Evolutionary conservation across 306 rosid species (phyloP).

Genomic region (Clitoria ternatea): DNA sequence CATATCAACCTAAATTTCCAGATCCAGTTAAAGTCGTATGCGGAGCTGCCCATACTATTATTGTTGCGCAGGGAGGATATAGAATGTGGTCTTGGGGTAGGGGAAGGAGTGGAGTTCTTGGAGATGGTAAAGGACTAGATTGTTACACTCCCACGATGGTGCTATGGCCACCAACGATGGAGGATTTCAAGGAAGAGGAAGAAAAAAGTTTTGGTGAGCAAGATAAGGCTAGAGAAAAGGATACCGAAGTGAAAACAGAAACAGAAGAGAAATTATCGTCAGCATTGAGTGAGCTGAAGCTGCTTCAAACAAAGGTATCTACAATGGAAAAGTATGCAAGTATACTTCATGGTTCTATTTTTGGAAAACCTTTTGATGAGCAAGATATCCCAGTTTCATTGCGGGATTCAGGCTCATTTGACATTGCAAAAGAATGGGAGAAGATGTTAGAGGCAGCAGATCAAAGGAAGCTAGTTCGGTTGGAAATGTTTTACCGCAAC

Average conservation of each 20-base stretch:
- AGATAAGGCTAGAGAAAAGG: slow-evolving; percentile 32
- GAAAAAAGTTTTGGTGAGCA: slow-evolving; percentile 30
- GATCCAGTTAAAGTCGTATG: slow-evolving; percentile 68
- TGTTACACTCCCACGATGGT: slow-evolving; percentile 53
- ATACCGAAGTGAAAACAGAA: slow-evolving; percentile 34
- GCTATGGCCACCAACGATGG: slow-evolving; percentile 57
- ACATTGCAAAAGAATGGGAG: slow-evolving; percentile 86
- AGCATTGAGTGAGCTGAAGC: slow-evolving; percentile 57
- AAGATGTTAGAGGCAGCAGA: slow-evolving; percentile 73
- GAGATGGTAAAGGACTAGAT: slow-evolving; percentile 60
- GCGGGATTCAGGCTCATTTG: slow-evolving; percentile 40
- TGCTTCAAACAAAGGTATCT: slow-evolving; percentile 57
- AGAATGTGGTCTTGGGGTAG: slow-evolving; percentile 94
- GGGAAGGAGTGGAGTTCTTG: slow-evolving; percentile 88
- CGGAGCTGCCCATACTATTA: slow-evolving; percentile 91
- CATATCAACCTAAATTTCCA: slow-evolving; percentile 43
- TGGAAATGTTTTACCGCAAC: slow-evolving; percentile 67
- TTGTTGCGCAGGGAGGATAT: slow-evolving; percentile 59
- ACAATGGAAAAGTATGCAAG: slow-evolving; percentile 65
- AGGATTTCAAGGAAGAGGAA: slow-evolving; percentile 54
- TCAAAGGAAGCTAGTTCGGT: slow-evolving; percentile 44
- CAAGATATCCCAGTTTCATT: slow-evolving; percentile 65
- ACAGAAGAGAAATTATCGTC: slow-evolving; percentile 41
- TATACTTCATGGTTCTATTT: slow-evolving; percentile 72
- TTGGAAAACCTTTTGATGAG: slow-evolving; percentile 75